Conservation (phyloP, 2,329 filamentous ascomycete genomes). For the Ceratocystis destructans region DNA sequence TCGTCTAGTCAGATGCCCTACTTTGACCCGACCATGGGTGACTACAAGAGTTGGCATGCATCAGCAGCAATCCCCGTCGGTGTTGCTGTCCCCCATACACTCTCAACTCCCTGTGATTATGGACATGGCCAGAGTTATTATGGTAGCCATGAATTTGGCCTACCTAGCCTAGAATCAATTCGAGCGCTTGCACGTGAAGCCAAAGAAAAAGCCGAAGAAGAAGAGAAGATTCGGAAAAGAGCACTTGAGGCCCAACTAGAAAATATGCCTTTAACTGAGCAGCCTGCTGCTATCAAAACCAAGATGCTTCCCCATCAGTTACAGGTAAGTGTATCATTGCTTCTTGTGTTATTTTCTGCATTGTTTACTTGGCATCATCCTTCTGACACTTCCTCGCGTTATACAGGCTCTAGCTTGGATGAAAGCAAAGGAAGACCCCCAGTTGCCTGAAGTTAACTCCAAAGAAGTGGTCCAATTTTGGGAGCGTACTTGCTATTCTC, state of each 20-base stretch:
- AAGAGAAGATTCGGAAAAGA: constrained; percentile 10
- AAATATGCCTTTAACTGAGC: constrained; percentile 56
- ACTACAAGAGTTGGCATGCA: too few species aligned
- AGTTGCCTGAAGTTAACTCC: constrained; percentile 44
- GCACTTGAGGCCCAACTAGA: constrained; percentile 48
- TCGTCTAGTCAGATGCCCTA: too few species aligned
- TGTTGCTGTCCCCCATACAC: too few species aligned
- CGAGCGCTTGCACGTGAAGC: neutral
- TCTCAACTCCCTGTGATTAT: too few species aligned
- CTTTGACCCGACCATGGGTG: too few species aligned
- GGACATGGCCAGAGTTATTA: too few species aligned
- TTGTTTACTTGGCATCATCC: neutral
- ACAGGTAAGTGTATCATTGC: constrained; percentile 31
- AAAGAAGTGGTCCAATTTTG: constrained; percentile 30
- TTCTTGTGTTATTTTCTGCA: neutral
- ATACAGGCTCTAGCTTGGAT: constrained; percentile 61
- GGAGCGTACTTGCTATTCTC: neutral
- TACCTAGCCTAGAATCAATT: neutral
- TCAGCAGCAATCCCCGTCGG: too few species aligned
- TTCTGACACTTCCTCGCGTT: constrained; percentile 27
- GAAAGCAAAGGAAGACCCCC: constrained; percentile 57
- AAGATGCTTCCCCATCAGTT: constrained; percentile 66
- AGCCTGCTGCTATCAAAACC: constrained; percentile 52
- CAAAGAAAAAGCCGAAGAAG: neutral
- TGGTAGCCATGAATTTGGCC: too few species aligned